These are phyloP conservation scores for Lagenidium giganteum DNA, from an alignment of 352 stramenopile species.

Conservation along the genomic window DNA sequence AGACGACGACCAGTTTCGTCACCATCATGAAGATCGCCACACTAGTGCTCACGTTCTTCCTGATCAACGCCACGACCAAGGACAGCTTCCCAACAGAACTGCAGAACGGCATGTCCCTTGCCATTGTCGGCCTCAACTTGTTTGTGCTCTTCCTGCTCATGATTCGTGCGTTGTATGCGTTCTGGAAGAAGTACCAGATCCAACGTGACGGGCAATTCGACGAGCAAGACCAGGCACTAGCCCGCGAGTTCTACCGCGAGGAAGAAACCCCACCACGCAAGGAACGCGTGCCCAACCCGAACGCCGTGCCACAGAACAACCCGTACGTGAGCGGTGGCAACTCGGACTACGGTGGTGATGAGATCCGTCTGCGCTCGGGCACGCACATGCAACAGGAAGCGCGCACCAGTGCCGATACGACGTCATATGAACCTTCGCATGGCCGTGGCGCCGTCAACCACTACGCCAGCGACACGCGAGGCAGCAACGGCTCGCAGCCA, in stretches of 20 bases:
- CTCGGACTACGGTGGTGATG: constrained; percentile 27
- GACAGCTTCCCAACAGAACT: constrained; percentile 54
- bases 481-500: constrained; percentile 24
- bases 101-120: constrained; percentile 63
- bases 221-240: constrained; percentile 47
- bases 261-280: constrained; percentile 47
- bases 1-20: constrained; percentile 69
- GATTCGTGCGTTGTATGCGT: constrained; percentile 61
- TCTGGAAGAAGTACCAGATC: constrained; percentile 70
- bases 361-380: constrained; percentile 49
- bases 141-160: constrained; percentile 65
- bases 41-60: constrained; percentile 68
- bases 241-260: constrained; percentile 56
- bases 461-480: constrained; percentile 41
- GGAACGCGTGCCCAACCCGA: constrained; percentile 11
- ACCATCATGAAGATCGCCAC: constrained; percentile 76
- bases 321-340: constrained; percentile 34
- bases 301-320: constrained; percentile 19
- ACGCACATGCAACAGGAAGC: constrained; percentile 36
- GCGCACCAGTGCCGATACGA: constrained; percentile 17
- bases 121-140: constrained; percentile 63
- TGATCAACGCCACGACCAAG: constrained; percentile 46
- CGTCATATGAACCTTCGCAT: constrained; percentile 25
- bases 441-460: constrained; percentile 45
- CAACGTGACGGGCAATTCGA: constrained; percentile 55